These are phyloP conservation scores for Sphaerosporella brunnea DNA, from an alignment of 495 filamentous ascomycete species.

Conservation along the genomic window DNA sequence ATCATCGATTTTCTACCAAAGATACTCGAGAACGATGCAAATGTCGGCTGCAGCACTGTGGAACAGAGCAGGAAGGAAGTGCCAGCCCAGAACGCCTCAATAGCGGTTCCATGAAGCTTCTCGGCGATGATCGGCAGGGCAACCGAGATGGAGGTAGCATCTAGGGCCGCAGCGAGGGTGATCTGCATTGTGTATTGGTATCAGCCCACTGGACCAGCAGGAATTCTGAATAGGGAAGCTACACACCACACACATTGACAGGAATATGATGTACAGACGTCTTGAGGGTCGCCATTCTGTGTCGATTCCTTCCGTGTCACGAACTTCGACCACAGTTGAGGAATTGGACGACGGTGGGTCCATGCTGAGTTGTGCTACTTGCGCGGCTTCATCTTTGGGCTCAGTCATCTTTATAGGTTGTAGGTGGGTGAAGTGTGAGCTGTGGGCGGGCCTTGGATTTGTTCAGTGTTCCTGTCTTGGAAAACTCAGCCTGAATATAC, in stretches of 20 bases:
- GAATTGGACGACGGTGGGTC: too few species aligned
- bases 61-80: slow-evolving; percentile 37
- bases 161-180: slow-evolving; percentile 49
- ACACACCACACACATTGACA: slow-evolving; percentile 34
- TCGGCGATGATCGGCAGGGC: slow-evolving; percentile 46
- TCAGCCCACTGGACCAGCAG: not conserved
- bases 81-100: slow-evolving; percentile 44
- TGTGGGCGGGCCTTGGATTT: too few species aligned
- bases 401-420: too few species aligned
- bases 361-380: too few species aligned
- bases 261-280: slow-evolving; percentile 32
- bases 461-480: too few species aligned
- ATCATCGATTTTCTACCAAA: slow-evolving; percentile 36
- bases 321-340: too few species aligned
- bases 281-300: slow-evolving; percentile 19
- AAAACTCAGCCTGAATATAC: too few species aligned
- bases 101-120: slow-evolving; percentile 34
- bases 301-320: too few species aligned
- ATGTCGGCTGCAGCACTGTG: slow-evolving; percentile 36
- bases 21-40: slow-evolving; percentile 36
- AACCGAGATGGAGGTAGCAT: slow-evolving; percentile 57
- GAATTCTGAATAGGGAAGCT: not conserved
- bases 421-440: too few species aligned
- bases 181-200: too few species aligned
- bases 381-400: too few species aligned